Evolutionary conservation across 1,284 basidiomycete species (phyloP).

Genomic region (Tranzscheliella williamsii): DNA sequence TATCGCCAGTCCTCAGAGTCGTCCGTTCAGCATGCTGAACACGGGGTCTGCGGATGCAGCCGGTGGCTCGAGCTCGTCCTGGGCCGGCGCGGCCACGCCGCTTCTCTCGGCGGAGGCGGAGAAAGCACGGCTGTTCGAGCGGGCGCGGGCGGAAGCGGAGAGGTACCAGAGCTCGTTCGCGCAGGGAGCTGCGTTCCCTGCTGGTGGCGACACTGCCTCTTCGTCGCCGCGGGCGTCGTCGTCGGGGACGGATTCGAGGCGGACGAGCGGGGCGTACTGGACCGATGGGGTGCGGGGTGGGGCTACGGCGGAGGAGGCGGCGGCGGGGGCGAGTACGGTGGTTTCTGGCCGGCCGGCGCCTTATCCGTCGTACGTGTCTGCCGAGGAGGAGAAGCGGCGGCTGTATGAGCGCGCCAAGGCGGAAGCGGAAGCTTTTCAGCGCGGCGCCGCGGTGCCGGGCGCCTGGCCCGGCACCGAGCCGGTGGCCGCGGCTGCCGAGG

Average conservation of each 20-base stretch:
- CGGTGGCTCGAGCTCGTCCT: not conserved
- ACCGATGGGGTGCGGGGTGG: not conserved
- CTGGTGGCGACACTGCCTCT: not conserved
- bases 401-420: slow-evolving; percentile 49
- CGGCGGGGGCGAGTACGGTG: slow-evolving; percentile 2
- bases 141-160: slow-evolving; percentile 49
- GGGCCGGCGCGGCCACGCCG: slow-evolving; percentile 1
- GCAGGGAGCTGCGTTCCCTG: slow-evolving; percentile 32
- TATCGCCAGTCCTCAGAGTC: slow-evolving; percentile 7
- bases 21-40: slow-evolving; percentile 30
- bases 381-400: slow-evolving; percentile 48
- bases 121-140: slow-evolving; percentile 47
- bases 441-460: slow-evolving; percentile 10
- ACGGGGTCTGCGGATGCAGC: slow-evolving; percentile 3
- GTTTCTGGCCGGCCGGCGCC: slow-evolving; percentile 28
- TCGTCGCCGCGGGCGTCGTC: not conserved
- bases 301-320: not conserved
- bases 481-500: not conserved
- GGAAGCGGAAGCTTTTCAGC: slow-evolving; percentile 33
- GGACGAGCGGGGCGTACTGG: not conserved
- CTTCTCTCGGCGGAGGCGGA: slow-evolving; percentile 37
- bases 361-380: slow-evolving; percentile 38
- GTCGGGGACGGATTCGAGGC: not conserved
- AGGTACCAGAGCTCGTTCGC: slow-evolving; percentile 35
- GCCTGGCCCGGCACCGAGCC: slow-evolving; percentile 4